phyloP scores from a whole-genome alignment of 768 basidiomycete genomes.

The Phlebiopsis gigantea region DNA sequence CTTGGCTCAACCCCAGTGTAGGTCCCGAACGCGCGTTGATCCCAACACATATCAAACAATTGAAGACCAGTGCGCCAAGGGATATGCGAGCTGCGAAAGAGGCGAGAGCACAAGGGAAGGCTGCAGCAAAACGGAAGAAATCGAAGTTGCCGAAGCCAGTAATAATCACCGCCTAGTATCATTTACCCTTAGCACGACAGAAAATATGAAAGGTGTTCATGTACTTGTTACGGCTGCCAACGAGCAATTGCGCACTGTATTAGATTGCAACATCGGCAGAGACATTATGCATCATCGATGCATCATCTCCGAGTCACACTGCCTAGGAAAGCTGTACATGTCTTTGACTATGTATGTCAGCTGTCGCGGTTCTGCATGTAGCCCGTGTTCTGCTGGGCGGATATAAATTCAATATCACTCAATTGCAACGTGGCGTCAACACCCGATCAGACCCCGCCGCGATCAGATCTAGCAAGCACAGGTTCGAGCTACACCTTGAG shows the following conservation, averaged over 20 bases:
- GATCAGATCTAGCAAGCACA: not conserved
- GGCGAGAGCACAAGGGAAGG: slow-evolving; percentile 43
- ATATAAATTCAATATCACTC: not conserved
- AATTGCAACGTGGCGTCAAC: not conserved
- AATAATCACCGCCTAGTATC: not conserved
- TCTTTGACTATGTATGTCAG: not conserved
- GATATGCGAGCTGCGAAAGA: slow-evolving; percentile 73
- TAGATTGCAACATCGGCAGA: too few species aligned
- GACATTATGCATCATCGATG: too few species aligned
- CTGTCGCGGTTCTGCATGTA: too few species aligned
- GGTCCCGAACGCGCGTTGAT: slow-evolving; percentile 32
- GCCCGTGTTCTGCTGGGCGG: not conserved
- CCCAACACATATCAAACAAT: slow-evolving; percentile 78
- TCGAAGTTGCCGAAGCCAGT: not conserved
- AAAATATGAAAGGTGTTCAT: too few species aligned
- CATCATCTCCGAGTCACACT: not conserved
- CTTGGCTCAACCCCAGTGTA: slow-evolving; percentile 44
- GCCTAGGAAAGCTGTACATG: not conserved
- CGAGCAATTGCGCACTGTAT: too few species aligned
- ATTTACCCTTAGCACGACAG: too few species aligned
- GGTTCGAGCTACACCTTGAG: too few species aligned
- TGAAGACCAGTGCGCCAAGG: slow-evolving; percentile 71
- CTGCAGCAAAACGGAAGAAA: slow-evolving; percentile 36
- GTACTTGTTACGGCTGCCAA: too few species aligned
- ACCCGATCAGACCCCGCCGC: not conserved